phyloP scores from a whole-genome alignment of 23 red algal species.

The Gracilaria domingensis region DNA sequence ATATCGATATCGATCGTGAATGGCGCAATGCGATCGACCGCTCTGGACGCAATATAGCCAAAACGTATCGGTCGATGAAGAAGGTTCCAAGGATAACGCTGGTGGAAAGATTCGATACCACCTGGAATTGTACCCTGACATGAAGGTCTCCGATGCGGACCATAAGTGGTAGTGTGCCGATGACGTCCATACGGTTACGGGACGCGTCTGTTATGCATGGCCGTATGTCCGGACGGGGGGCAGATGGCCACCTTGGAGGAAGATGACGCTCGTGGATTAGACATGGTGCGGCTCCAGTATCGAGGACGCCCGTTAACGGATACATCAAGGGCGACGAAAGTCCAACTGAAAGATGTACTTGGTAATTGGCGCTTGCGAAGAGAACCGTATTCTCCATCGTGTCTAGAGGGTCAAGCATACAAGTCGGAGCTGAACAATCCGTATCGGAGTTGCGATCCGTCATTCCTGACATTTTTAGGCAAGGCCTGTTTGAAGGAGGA shows the following conservation, averaged over 20 bases:
- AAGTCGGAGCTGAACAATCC: too few species aligned
- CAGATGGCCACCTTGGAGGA: too few species aligned
- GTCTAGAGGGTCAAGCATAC: too few species aligned
- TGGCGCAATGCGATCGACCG: background rate
- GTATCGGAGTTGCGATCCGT: too few species aligned
- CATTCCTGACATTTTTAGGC: too few species aligned
- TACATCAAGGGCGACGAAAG: background rate
- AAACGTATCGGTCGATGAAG: background rate
- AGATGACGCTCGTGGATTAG: too few species aligned
- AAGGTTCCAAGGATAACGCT: background rate
- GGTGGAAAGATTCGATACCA: background rate
- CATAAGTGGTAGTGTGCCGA: background rate
- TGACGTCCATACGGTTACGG: conserved; percentile 5
- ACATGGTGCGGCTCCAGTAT: conserved; percentile 6
- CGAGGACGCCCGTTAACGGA: conserved; percentile 20
- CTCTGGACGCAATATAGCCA: background rate
- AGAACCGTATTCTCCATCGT: too few species aligned
- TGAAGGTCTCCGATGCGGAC: background rate
- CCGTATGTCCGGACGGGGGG: too few species aligned
- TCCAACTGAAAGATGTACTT: too few species aligned
- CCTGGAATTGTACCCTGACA: background rate
- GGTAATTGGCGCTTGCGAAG: too few species aligned
- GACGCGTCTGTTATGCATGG: conserved; percentile 3
- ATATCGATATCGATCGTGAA: background rate
- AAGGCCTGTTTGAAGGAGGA: too few species aligned